Evolutionary conservation across 345 rosid species (phyloP), one percentile per base, ranked within the genome.

Genomic region (Syzygium oleosum): DNA sequence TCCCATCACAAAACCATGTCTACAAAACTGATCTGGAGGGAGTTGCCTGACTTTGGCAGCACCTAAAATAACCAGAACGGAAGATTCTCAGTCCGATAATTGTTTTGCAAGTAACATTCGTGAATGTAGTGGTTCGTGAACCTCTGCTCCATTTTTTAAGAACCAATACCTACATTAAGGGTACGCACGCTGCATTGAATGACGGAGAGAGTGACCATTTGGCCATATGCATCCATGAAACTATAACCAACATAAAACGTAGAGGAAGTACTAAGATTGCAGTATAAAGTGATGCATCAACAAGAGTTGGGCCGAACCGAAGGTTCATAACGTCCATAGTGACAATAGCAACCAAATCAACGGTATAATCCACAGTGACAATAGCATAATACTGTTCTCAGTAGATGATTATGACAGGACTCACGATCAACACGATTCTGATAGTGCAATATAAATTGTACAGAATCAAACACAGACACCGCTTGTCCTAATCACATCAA

Each of bases 1-100:
- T 83, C 97, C 99, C 59, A 98, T 80, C 41, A 98, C 98, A 92
- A 92, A 98, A 21, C 97, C 97, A 89, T 93, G 99, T 77, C 90
- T 88, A 87, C 99, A 96, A 87, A 98, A 97, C 86, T 95, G 89
- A 89, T 96, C 96, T 3, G 99, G 95, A 52, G 97, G 94, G 54
- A 98, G 94, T 89, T 89, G 89, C 52, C 99, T 94, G 53, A 97
- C 91, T 16, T 88, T 90, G n/a, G 95, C 91, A 91, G 97, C 97
- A 9, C 99, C 99, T 96, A 89, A 68, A 90, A 85, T 51, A 65
- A 34, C 84, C 27, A 31, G 84, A 31, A 83, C 27, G 5, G 52
- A 65, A 63, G 54, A n/a, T 12, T 68, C 46, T 68, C 80, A 68
- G 80, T 34, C 80, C 25, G 4, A 34, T 19, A 34, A 68, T 68